Base-by-base conservation (phyloP, 192 early-diverging fungal genomes). In the Funneliformis mosseae region DNA sequence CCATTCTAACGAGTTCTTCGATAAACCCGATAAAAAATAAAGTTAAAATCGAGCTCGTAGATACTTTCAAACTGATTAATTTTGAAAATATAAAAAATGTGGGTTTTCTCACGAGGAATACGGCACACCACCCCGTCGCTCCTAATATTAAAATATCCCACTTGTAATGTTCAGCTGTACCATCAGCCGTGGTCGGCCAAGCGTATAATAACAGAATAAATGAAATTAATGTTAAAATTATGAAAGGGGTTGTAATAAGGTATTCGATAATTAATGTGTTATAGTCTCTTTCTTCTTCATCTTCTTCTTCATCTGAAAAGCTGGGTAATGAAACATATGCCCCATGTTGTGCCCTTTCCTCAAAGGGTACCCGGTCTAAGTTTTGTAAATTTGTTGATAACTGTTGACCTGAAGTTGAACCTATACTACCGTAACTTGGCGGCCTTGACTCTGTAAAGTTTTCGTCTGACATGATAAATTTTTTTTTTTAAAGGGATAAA, bases 131-230 rank as follows among this genome's bases (percentile, higher is more conserved):
- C 16, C 85, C 85, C 4, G 82, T 21, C 48, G 74, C 63, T 6
- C 85, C 85, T n/a, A 73, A 28, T 23, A 62, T 81, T 12, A 84
- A 81, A 8, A 59, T 62, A 77, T 86, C 81, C 71, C 71, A 73
- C 21, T 73, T 12, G 14, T 46, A 33, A 8, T 18, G 4, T 39
- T n/a, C 42, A 38, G 25, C 64, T 28, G 12, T n/a, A 38, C 7
- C 64, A 21, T 67, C 25, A 21, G 10, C 3, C 0, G 16, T 61
- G 6, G 23, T 61, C 5, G 64, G 27, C 42, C 27, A 73, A 16
- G 12, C 2, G n/a, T 46, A 16, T 27, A 48, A 27, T 48, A 48
- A 48, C 5, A 46, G 8, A 41, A 73, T 48, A 39, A 73, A 73
- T 18, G 45, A 48, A 42, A 48, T 21, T 73, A 73, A 5, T 5